A percentile compares a stretch with the other conserved stretches of the same genome.
phyloP scores from a whole-genome alignment of 768 basidiomycete species.

The Lactarius vividus region DNA sequence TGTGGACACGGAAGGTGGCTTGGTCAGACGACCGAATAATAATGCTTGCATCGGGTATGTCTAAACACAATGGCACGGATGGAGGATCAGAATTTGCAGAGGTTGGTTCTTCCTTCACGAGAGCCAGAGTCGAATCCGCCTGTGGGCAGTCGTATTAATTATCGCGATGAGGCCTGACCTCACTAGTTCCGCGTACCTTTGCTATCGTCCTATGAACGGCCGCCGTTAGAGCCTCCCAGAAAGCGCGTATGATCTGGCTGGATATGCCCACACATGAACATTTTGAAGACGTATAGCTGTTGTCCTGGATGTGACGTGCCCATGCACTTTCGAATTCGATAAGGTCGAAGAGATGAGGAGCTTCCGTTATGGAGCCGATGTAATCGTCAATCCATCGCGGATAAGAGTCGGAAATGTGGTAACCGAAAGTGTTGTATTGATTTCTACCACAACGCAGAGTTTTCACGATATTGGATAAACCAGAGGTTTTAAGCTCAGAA shows the following conservation, averaged over 20 bases:
- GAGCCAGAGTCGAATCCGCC: not conserved
- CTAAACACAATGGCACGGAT: not conserved
- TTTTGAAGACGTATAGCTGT: no score
- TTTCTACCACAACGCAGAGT: not conserved
- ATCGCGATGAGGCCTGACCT: not conserved
- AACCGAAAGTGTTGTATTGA: fast-evolving
- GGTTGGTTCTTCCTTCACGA: not conserved
- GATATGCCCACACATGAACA: not conserved
- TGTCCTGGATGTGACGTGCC: not conserved
- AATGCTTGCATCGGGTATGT: not conserved
- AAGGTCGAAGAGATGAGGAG: not conserved
- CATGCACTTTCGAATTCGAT: not conserved
- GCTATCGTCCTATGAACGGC: not conserved
- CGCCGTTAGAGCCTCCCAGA: not conserved
- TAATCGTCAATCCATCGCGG: not conserved
- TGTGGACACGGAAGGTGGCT: constrained; percentile 31
- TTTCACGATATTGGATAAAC: not conserved
- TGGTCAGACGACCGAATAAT: not conserved
- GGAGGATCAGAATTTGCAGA: not conserved
- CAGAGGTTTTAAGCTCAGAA: not conserved
- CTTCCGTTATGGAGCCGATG: not conserved
- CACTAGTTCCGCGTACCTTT: not conserved
- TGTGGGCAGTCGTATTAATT: not conserved
- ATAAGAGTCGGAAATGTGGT: not conserved
- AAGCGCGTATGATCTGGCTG: not conserved